phyloP scores from a whole-genome alignment of 768 basidiomycete genomes.

The Tylopilus sp. region DNA sequence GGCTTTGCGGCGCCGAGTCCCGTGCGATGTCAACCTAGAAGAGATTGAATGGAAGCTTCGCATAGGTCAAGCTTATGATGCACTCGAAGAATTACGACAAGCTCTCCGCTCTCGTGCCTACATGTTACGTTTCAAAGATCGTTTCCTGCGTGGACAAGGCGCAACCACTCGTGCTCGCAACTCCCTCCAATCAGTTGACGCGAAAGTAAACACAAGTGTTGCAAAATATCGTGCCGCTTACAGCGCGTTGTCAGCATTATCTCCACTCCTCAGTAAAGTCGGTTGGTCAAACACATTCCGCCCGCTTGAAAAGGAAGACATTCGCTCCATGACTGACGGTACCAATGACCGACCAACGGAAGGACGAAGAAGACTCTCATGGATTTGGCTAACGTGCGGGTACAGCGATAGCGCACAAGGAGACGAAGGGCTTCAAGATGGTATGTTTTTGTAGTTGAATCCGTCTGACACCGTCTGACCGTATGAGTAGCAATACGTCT shows the following conservation, averaged over 20 bases:
- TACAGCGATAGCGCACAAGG: not conserved
- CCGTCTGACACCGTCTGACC: not conserved
- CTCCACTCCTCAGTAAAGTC: not conserved
- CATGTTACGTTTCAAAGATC: not conserved
- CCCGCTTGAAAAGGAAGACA: not conserved
- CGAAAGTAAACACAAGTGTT: not conserved
- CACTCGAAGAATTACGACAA: not conserved
- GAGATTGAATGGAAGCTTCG: constrained; percentile 2
- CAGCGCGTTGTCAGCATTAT: not conserved
- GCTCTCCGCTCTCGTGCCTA: not conserved
- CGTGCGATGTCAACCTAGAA: not conserved
- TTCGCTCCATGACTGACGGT: not conserved
- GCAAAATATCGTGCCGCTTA: not conserved
- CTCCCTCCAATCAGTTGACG: not conserved
- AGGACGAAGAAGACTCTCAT: not conserved
- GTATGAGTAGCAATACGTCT: not conserved
- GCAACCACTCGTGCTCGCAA: not conserved
- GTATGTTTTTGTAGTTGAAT: not conserved
- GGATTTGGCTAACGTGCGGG: not conserved
- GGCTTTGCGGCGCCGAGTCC: not conserved
- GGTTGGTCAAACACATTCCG: not conserved
- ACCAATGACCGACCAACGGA: not conserved
- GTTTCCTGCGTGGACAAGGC: not conserved
- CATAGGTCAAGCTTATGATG: not conserved
- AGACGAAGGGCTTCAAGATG: not conserved